Evolutionary conservation across 2,329 filamentous ascomycete species (phyloP).

Genomic region (Aureobasidium leucospermi): DNA sequence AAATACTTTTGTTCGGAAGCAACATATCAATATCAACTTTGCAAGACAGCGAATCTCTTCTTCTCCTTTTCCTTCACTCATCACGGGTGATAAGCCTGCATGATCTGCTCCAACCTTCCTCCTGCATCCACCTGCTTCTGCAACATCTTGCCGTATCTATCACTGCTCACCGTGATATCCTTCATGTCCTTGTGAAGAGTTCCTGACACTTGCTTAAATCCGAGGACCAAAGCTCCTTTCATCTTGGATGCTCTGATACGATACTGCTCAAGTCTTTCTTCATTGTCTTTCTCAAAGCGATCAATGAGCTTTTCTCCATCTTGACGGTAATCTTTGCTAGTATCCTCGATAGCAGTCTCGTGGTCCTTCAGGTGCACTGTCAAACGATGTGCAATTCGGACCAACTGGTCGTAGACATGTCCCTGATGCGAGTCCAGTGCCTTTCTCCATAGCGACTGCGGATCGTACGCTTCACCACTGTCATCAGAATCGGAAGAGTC

Average conservation of each 20-base stretch:
- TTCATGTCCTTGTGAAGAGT: background rate
- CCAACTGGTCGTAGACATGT: conserved; percentile 31
- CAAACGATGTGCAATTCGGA: conserved; percentile 36
- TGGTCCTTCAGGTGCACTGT: conserved; percentile 40
- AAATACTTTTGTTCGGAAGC: background rate
- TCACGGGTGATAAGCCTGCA: background rate
- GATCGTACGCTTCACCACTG: conserved; percentile 22
- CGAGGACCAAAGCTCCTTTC: conserved; percentile 15
- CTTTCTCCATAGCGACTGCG: conserved; percentile 31
- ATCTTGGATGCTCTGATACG: conserved; percentile 22
- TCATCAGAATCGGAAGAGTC: conserved; percentile 18
- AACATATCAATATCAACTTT: background rate
- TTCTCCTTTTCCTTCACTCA: background rate
- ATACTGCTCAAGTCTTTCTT: conserved; percentile 28
- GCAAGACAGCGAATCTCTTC: background rate
- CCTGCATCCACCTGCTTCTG: background rate
- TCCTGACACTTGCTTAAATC: background rate
- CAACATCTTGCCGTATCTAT: background rate
- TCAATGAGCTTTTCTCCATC: conserved; percentile 39
- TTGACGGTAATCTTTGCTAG: conserved; percentile 37
- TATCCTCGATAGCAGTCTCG: conserved; percentile 37
- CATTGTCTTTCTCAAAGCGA: conserved; percentile 34
- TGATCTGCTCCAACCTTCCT: background rate
- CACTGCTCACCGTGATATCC: background rate
- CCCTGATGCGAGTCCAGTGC: conserved; percentile 33